A percentile compares a stretch with the other conserved stretches of the same genome.
These are phyloP conservation scores for Fraxinus sp. DNA, from an alignment of 305 asterid genomes.

Conservation along the genomic window DNA sequence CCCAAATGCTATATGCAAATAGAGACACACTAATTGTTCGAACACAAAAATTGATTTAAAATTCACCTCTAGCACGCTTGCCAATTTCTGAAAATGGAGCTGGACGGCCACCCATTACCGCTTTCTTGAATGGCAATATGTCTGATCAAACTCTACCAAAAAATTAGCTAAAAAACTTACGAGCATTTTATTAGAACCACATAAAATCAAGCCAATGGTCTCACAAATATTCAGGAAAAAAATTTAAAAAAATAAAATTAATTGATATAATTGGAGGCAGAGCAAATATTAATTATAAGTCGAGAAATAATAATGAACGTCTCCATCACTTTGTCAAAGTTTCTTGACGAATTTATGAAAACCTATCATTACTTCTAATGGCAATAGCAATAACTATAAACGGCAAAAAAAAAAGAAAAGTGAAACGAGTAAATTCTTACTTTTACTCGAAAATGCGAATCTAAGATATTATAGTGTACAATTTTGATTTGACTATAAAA, in stretches of 20 bases:
- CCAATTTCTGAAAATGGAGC: conserved; percentile 81
- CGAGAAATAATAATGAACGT: not conserved
- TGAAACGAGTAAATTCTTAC: too few species aligned
- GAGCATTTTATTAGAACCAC: conserved; percentile 1
- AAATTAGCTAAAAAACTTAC: not conserved
- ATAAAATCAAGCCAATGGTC: not conserved
- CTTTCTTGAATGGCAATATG: conserved; percentile 14
- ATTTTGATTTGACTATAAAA: not conserved
- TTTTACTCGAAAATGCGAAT: too few species aligned
- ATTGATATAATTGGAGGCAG: not conserved
- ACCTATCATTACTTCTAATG: conserved; percentile 3
- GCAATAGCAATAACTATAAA: not conserved
- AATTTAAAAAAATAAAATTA: not conserved
- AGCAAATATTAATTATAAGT: not conserved
- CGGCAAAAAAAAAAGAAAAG: not conserved
- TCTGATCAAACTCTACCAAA: conserved; percentile 26
- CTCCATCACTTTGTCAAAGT: not conserved
- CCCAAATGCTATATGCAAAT: not conserved
- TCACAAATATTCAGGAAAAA: not conserved
- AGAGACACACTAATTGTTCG: not conserved
- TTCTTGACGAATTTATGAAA: not conserved
- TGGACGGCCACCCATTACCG: conserved; percentile 56
- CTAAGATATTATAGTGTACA: too few species aligned
- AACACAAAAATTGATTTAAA: not conserved
- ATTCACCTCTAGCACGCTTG: conserved; percentile 71